phyloP scores from a whole-genome alignment of 73 alveolate genomes.

The Effrenium voratum region DNA sequence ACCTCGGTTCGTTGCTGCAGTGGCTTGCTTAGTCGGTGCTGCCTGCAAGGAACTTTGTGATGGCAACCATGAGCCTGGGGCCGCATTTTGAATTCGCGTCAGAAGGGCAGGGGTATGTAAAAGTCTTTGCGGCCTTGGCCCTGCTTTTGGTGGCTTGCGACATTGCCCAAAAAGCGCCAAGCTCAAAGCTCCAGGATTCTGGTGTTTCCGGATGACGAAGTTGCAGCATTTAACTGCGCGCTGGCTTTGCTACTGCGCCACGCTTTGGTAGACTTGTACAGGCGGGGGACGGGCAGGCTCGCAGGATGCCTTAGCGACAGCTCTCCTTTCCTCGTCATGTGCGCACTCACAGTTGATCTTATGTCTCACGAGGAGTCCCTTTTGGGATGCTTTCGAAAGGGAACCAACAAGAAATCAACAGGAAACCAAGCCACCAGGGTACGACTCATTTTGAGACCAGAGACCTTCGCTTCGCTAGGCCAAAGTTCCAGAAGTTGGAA shows the following conservation, averaged over 20 bases:
- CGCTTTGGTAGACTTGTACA: constrained; percentile 89
- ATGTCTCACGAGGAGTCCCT: background rate
- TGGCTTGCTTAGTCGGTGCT: background rate
- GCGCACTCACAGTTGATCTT: too few species aligned
- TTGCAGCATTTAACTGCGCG: constrained; percentile 66
- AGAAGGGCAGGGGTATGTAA: background rate
- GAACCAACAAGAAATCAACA: background rate
- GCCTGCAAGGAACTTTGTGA: constrained; percentile 44
- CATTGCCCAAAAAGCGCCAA: background rate
- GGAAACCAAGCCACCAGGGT: background rate
- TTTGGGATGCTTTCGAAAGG: background rate
- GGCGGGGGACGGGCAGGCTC: too few species aligned
- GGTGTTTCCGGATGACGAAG: constrained; percentile 88
- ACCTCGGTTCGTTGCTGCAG: background rate
- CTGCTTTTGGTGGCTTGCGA: background rate
- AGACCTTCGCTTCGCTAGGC: constrained; percentile 26
- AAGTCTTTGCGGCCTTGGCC: too few species aligned
- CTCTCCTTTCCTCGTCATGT: too few species aligned
- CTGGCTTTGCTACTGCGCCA: constrained; percentile 87
- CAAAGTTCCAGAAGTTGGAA: constrained; percentile 87
- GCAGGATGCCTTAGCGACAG: too few species aligned
- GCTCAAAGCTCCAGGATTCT: constrained; percentile 20
- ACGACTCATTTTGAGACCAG: too few species aligned
- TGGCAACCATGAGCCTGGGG: constrained; percentile 37
- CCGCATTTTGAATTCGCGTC: background rate